These are phyloP conservation scores for Actinomortierella ambigua DNA, from an alignment of 371 early-diverging fungal genomes.

Conservation along the genomic window DNA sequence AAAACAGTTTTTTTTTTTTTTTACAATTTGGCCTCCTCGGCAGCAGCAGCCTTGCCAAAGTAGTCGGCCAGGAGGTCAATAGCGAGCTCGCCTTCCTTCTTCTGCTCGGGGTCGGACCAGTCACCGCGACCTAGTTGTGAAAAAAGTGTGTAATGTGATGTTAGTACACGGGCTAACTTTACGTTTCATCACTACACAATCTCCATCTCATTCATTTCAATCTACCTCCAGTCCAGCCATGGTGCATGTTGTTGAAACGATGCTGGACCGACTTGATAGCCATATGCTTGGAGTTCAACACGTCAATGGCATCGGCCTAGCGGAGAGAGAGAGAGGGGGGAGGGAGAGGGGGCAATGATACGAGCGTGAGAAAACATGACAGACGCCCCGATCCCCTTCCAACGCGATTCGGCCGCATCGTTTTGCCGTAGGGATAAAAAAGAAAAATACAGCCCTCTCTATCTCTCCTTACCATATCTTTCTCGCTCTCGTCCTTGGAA, in stretches of 20 bases:
- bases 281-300: constrained; percentile 24
- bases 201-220: background rate
- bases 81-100: constrained; percentile 29
- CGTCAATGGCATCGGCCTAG: constrained; percentile 28
- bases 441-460: too few relatives aligned
- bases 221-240: constrained; percentile 48
- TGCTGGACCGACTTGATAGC: constrained; percentile 27
- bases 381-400: background rate
- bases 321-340: background rate
- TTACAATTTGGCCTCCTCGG: constrained; percentile 16
- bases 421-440: background rate
- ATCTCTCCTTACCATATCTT: constrained; percentile 28
- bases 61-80: constrained; percentile 26
- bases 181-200: background rate
- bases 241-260: constrained; percentile 47
- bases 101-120: constrained; percentile 24
- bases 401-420: background rate
- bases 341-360: background rate
- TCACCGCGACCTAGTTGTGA: constrained; percentile 34
- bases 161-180: background rate
- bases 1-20: too few relatives aligned
- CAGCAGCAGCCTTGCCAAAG: constrained; percentile 31
- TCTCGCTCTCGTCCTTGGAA: constrained; percentile 43
- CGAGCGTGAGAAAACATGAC: too few relatives aligned
- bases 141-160: background rate